Conservation (phyloP, 1,284 basidiomycete species). For the Boletus coffeatus region DNA sequence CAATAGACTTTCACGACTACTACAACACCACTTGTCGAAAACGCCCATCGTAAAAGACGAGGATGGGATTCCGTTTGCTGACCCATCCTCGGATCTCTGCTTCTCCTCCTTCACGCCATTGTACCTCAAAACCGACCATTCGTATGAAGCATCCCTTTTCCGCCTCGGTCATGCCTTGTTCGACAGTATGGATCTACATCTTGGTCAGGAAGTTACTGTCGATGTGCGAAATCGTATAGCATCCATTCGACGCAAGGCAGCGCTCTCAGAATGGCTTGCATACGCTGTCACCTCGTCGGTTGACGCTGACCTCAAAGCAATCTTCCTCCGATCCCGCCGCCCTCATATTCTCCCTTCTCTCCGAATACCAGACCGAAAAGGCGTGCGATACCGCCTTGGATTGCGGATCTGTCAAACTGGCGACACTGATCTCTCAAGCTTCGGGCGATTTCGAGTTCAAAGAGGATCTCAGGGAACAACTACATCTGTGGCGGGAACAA, state of each 20-base stretch:
- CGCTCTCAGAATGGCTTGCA: slow-evolving; percentile 84
- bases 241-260: slow-evolving; percentile 72
- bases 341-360: slow-evolving; percentile 75
- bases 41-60: slow-evolving; percentile 62
- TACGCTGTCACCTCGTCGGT: slow-evolving; percentile 69
- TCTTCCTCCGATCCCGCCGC: slow-evolving; percentile 41
- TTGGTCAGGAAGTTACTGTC: slow-evolving; percentile 48
- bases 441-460: slow-evolving; percentile 79
- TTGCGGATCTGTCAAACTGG: slow-evolving; percentile 78
- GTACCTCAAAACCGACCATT: slow-evolving; percentile 70
- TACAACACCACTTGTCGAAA: slow-evolving; percentile 76
- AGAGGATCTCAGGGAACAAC: slow-evolving; percentile 72
- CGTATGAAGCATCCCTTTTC: slow-evolving; percentile 79
- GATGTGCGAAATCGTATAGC: slow-evolving; percentile 58
- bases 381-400: slow-evolving; percentile 78
- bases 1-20: slow-evolving; percentile 55
- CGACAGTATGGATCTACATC: slow-evolving; percentile 71
- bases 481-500: slow-evolving; percentile 82
- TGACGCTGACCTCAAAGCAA: slow-evolving; percentile 66
- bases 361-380: slow-evolving; percentile 83
- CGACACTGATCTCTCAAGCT: slow-evolving; percentile 88
- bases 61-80: slow-evolving; percentile 51
- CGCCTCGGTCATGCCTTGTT: slow-evolving; percentile 89
- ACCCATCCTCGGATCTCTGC: slow-evolving; percentile 52
- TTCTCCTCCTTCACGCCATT: slow-evolving; percentile 78